These are phyloP conservation scores for Huntiella abstrusa DNA, from an alignment of 2,329 filamentous ascomycete species.

Conservation along the genomic window DNA sequence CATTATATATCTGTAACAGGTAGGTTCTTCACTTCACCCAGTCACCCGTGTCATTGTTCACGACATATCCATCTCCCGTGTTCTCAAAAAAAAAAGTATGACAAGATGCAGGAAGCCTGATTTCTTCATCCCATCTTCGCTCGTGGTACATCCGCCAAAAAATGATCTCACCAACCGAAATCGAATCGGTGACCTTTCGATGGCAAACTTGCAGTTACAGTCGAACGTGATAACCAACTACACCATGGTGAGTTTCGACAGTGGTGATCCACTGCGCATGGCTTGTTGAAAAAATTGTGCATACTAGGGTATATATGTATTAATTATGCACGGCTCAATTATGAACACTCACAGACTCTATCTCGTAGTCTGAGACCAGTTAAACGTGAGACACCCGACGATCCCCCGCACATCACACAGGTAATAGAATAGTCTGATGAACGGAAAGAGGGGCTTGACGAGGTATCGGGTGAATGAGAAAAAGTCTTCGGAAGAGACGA, in stretches of 20 bases:
- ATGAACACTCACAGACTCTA: too few species aligned
- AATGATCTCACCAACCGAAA: constrained; percentile 9
- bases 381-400: too few species aligned
- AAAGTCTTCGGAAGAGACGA: too few species aligned
- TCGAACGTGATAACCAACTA: constrained; percentile 11
- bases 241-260: constrained; percentile 11
- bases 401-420: too few species aligned
- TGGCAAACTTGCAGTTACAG: constrained; percentile 6
- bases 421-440: too few species aligned
- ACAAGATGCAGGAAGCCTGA: neutral
- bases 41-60: neutral
- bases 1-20: too few species aligned
- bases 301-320: neutral
- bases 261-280: constrained; percentile 7
- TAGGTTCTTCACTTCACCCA: neutral
- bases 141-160: neutral
- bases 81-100: neutral
- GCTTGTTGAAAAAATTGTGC: neutral
- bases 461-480: too few species aligned
- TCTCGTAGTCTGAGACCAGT: too few species aligned
- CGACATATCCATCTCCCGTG: neutral
- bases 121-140: too few species aligned
- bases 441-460: too few species aligned
- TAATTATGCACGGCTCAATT: neutral
- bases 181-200: constrained; percentile 9